Base-by-base conservation (phyloP, 306 rosid species). In the Quercus robur region DNA sequence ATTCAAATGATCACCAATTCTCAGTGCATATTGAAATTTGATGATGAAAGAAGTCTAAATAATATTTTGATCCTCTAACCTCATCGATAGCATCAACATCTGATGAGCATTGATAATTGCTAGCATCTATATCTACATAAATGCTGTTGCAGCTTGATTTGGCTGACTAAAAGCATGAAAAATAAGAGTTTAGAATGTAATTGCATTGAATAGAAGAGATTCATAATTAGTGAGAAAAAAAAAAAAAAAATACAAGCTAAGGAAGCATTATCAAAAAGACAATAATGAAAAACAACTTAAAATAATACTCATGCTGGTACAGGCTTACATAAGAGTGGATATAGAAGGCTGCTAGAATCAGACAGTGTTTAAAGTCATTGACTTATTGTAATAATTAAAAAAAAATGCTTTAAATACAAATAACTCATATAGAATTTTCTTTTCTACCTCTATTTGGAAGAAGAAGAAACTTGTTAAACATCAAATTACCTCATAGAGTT, bases 141-240 rank as follows among this genome's bases (percentile, higher is more conserved):
- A 58, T 75, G 54, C 77, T 71, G 5, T 78, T 46, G 71, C 82
- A 71, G n/a, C 82, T 78, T 58, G 62, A 59, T 57, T 78, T 23
- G n/a, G 77, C 82, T 1, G 82, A 54, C 82, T 78, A 11, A 58
- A 62, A 59, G 54, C n/a, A 59, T 68, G 14, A 28, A 59, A 62
- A 19, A 20, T 23, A 11, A 49, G 23, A 61, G 73, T 35, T 58
- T 71, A 70, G 33, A 3, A 30, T 38, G 46, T 3, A 49, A 49
- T 10, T 49, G 14, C 4, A 11, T 10, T 59, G 25, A 28, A 33
- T 63, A 2, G 10, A 26, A 63, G 41, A 63, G 35, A 63, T 63
- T 26, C 41, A 4, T 13, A 41, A 41, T 41, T 25, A 61, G 9
- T 21, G 15, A 14, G 13, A 6, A 3, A 1, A 9, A 12, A 68